Evolutionary conservation across 2,329 filamentous ascomycete genomes (phyloP), one percentile per base, ranked within the genome.

Genomic region (Calonectria fujianensis): DNA sequence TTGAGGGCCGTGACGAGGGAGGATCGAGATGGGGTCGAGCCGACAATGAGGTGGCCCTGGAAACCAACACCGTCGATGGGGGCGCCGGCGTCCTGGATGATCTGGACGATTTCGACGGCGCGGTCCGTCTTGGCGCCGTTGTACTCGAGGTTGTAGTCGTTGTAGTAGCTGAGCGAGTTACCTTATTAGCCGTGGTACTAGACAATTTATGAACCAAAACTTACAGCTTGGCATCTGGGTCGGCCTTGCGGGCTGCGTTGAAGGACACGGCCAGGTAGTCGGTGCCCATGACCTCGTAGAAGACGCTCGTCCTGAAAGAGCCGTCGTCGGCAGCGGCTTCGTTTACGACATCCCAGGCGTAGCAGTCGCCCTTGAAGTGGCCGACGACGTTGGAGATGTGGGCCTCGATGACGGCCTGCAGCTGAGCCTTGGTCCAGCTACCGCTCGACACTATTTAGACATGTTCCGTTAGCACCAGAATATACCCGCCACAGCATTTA

Each of bases 261-360:
- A 93, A 93, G 2, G 91, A 90, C 52, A 91, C 85, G 14, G 88
- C 85, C 70, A 93, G 88, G 83, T 90, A 94, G 52, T 87, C 86
- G 14, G 88, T 87, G 29, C 91, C 91, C 24, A 93, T 87, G 39
- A 87, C 87, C 37, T 87, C 82, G 82, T 89, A 88, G 84, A 91
- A 93, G 75, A 92, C 87, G 70, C 83, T 86, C 72, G 85, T 79
- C 71, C 91, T 86, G 83, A 86, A 90, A 10, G 85, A 87, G 18
- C 90, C 91, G 77, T 90, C 88, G 27, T 93, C 91, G 72, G 89
- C 87, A 51, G 92, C 86, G 6, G 88, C 90, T 85, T 94, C 92
- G 82, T 94, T 94, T 31, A 93, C 88, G 0, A 94, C 92, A 71
- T 94, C 92, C 91, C 91, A 94, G 37, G 89, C 87, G 81, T 91